Evolutionary conservation across 2,329 filamentous ascomycete species (phyloP).

Genomic region (Rutstroemia sydowiana): DNA sequence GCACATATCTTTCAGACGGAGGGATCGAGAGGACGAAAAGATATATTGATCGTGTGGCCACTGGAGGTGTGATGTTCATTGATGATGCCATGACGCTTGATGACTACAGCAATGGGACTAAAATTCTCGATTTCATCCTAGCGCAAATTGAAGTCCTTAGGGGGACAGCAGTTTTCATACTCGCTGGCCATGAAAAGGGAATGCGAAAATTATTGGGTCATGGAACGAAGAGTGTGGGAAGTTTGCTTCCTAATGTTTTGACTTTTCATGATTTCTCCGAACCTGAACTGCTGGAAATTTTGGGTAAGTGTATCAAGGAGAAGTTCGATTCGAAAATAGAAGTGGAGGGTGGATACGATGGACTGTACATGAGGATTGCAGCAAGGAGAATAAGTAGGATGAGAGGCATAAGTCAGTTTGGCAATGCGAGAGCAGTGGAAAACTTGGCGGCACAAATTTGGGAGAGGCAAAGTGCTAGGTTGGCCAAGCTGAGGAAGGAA

Average conservation of each 20-base stretch:
- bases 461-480: conserved; percentile 44
- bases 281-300: conserved; percentile 52
- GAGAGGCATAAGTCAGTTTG: conserved; percentile 59
- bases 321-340: conserved; percentile 49
- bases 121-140: conserved; percentile 61
- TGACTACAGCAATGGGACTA: conserved; percentile 1
- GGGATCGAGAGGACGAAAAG: conserved; percentile 51
- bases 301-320: conserved; percentile 44
- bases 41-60: conserved; percentile 46
- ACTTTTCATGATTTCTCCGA: conserved; percentile 63
- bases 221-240: conserved; percentile 49
- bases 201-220: conserved; percentile 71
- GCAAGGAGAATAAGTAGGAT: conserved; percentile 52
- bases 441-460: conserved; percentile 48
- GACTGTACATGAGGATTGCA: conserved; percentile 57
- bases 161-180: conserved; percentile 61
- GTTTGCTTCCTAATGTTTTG: conserved; percentile 57
- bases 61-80: conserved; percentile 68
- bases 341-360: conserved; percentile 48
- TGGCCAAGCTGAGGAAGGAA: conserved; percentile 1
- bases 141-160: conserved; percentile 63
- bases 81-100: conserved; percentile 44
- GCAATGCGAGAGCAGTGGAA: conserved; percentile 62
- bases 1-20: conserved; percentile 53
- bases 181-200: conserved; percentile 64